These are phyloP conservation scores for Radiomyces spectabilis DNA, from an alignment of 192 early-diverging fungal genomes.

Conservation along the genomic window DNA sequence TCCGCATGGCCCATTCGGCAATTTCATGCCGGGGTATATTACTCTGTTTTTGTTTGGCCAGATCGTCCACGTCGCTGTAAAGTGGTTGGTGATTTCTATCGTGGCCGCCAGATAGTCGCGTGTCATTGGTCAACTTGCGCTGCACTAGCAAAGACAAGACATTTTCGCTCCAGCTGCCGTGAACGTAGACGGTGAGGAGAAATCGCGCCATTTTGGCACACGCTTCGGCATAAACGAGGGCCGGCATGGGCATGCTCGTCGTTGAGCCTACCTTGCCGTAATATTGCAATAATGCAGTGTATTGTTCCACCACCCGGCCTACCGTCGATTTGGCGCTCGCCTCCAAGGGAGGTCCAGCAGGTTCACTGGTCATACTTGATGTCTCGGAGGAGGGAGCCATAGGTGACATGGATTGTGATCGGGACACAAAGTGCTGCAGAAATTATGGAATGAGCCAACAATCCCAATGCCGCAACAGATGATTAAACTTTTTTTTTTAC, in stretches of 20 bases:
- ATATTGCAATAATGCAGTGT: conserved; percentile 51
- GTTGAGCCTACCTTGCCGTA: conserved; percentile 51
- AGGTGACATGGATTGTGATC: not conserved
- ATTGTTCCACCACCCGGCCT: conserved; percentile 59
- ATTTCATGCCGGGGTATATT: conserved; percentile 46
- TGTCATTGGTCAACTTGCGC: conserved; percentile 10
- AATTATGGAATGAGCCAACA: not conserved
- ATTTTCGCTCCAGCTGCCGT: conserved; percentile 29
- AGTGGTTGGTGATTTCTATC: too few species aligned
- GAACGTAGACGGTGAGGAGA: conserved; percentile 37
- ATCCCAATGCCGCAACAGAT: not conserved
- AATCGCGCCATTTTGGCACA: conserved; percentile 65
- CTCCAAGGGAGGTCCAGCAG: not conserved
- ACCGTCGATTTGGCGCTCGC: conserved; percentile 19
- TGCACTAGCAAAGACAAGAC: conserved; percentile 26
- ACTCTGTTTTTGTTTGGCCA: conserved; percentile 18
- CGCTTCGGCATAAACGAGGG: conserved; percentile 57
- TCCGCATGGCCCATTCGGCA: conserved; percentile 56
- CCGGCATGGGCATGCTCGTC: conserved; percentile 32
- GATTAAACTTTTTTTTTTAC: conserved; percentile 24
- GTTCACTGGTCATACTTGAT: not conserved
- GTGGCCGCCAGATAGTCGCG: too few species aligned
- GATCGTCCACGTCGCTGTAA: not conserved
- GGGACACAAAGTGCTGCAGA: conserved; percentile 16
- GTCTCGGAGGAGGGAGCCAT: not conserved